phyloP scores from a whole-genome alignment of 1,139 yeast genomes.

The Sugiyamaella castrensis region DNA sequence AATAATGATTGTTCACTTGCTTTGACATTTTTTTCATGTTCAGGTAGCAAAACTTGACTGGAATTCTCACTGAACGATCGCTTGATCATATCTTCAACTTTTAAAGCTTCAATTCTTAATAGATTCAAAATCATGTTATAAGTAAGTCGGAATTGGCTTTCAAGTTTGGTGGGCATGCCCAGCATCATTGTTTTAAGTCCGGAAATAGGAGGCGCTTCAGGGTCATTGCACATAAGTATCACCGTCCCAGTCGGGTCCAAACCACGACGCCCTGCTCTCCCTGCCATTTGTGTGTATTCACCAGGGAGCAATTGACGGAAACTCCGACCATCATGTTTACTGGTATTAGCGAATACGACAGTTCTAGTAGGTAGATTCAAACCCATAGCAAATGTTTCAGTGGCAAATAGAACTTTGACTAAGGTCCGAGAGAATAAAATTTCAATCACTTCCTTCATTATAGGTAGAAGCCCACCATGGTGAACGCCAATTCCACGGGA shows the following conservation, averaged over 20 bases:
- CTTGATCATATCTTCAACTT: slow-evolving; percentile 96
- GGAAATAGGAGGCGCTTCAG: slow-evolving; percentile 49
- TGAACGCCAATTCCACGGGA: slow-evolving; percentile 95
- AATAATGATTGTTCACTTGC: slow-evolving; percentile 50
- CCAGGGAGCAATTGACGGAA: slow-evolving; percentile 87
- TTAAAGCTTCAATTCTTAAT: slow-evolving; percentile 85
- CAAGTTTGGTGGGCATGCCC: slow-evolving; percentile 85
- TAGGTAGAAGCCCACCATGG: slow-evolving; percentile 94
- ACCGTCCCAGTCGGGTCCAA: slow-evolving; percentile 92
- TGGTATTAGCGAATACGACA: slow-evolving; percentile 78
- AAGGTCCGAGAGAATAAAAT: slow-evolving; percentile 82
- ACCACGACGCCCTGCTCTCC: slow-evolving; percentile 98
- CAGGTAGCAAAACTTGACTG: slow-evolving; percentile 81
- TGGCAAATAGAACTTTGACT: slow-evolving; percentile 89
- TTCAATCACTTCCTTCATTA: slow-evolving; percentile 92
- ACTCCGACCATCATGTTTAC: slow-evolving; percentile 86
- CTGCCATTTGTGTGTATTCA: slow-evolving; percentile 98
- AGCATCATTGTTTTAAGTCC: slow-evolving; percentile 75
- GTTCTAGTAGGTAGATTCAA: slow-evolving; percentile 95
- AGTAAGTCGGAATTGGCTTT: slow-evolving; percentile 89
- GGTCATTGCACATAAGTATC: slow-evolving; percentile 83
- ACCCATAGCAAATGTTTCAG: slow-evolving; percentile 99
- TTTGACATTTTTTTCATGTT: slow-evolving; percentile 67
- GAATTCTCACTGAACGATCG: slow-evolving; percentile 92
- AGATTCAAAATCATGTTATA: slow-evolving; percentile 93